Conservation (phyloP, 768 basidiomycete species). For the Crepidotus variabilis region DNA sequence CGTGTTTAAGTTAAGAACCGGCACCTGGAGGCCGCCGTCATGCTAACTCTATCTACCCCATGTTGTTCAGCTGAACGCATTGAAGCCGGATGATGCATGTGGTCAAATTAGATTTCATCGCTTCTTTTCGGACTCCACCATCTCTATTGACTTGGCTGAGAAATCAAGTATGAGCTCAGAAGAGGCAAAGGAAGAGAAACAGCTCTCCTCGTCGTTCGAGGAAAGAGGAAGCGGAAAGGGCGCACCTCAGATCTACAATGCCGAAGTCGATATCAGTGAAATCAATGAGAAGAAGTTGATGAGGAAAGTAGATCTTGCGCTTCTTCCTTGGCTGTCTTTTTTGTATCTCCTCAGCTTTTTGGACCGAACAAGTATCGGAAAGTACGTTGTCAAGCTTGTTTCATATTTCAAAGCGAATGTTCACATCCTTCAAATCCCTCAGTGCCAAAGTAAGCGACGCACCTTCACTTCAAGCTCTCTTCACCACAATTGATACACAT, state of each 20-base stretch:
- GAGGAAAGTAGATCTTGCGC: constrained; percentile 64
- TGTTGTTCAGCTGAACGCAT: too few relatives aligned
- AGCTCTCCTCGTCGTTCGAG: too few relatives aligned
- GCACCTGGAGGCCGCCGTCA: too few relatives aligned
- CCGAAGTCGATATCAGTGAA: constrained; percentile 53
- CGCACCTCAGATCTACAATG: constrained; percentile 31
- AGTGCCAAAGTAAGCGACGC: constrained; percentile 40
- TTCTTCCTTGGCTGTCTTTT: constrained; percentile 70
- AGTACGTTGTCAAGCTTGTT: constrained; percentile 28
- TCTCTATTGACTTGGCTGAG: background rate
- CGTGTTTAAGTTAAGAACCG: too few relatives aligned
- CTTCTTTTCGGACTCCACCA: too few relatives aligned
- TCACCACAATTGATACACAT: background rate
- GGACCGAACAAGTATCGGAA: constrained; percentile 49
- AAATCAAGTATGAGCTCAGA: background rate
- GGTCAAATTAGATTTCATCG: too few relatives aligned
- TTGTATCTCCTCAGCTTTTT: constrained; percentile 73
- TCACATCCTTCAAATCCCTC: constrained; percentile 8
- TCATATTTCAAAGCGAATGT: constrained; percentile 5
- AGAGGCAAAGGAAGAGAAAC: background rate
- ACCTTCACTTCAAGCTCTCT: background rate
- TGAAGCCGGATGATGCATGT: too few relatives aligned
- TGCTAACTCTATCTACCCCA: too few relatives aligned
- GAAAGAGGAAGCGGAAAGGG: constrained; percentile 12
- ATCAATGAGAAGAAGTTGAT: constrained; percentile 69